phyloP scores from a whole-genome alignment of 179 eudicot genomes.

The Heliamphora pulchella region DNA sequence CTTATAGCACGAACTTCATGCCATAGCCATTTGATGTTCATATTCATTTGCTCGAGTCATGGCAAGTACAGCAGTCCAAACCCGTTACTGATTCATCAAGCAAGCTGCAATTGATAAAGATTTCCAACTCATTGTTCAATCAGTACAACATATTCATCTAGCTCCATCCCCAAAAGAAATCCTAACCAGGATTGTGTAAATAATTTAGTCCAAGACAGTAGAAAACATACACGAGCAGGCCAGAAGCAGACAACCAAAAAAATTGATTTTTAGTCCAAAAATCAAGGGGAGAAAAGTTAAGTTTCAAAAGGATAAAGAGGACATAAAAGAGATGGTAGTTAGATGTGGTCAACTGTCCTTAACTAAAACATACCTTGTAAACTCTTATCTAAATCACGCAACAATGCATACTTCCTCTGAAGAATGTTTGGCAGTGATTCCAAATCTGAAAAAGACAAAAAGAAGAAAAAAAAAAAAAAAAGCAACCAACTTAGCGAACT shows the following conservation, averaged over 20 bases:
- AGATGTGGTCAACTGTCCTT: not conserved
- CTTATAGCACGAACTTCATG: not conserved
- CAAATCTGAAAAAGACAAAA: constrained; percentile 35
- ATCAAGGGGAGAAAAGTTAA: not conserved
- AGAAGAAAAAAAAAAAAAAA: not conserved
- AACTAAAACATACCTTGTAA: constrained; percentile 37
- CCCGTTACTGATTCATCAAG: not conserved
- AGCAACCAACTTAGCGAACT: not conserved
- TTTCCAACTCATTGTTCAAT: not conserved
- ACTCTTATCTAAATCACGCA: constrained; percentile 62
- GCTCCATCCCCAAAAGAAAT: not conserved
- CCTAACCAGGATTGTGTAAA: not conserved
- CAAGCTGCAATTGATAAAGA: not conserved
- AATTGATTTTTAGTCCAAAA: not conserved
- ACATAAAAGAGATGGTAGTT: not conserved
- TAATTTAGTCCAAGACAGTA: not conserved
- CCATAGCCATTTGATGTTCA: not conserved
- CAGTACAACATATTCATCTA: not conserved
- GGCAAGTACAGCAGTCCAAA: not conserved
- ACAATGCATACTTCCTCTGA: constrained; percentile 58
- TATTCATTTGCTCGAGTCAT: not conserved
- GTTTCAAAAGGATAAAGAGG: not conserved
- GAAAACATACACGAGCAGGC: not conserved
- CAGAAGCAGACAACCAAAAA: not conserved
- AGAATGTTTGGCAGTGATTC: constrained; percentile 61